Conservation (phyloP, 441 rosid species). For the Capsella rubella region DNA sequence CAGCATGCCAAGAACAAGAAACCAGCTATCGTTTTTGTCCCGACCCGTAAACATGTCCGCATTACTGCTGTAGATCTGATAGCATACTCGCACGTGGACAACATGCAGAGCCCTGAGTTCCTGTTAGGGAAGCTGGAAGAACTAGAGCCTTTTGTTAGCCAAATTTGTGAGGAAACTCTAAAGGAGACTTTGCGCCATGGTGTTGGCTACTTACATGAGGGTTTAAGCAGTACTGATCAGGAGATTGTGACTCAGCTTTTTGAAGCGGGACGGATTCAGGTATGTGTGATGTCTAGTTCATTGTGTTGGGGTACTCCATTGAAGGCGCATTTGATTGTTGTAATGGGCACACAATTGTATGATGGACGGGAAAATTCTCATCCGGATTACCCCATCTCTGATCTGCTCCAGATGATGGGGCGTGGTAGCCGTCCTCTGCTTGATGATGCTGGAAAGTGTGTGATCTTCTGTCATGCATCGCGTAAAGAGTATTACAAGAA, state of each 20-base stretch:
- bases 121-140: conserved; percentile 61
- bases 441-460: conserved; percentile 89
- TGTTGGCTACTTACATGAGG: conserved; percentile 94
- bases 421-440: conserved; percentile 90
- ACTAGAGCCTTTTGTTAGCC: conserved; percentile 63
- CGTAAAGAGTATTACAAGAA: conserved; percentile 93
- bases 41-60: conserved; percentile 84
- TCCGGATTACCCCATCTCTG: conserved; percentile 82
- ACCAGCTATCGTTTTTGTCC: conserved; percentile 91
- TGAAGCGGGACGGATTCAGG: conserved; percentile 92
- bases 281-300: conserved; percentile 92
- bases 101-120: conserved; percentile 65
- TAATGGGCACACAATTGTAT: conserved; percentile 94
- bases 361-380: conserved; percentile 90
- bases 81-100: conserved; percentile 74
- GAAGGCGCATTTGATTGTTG: conserved; percentile 83
- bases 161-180: conserved; percentile 71
- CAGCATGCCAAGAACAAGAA: conserved; percentile 83
- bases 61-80: conserved; percentile 89
- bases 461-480: conserved; percentile 87
- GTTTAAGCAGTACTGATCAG: conserved; percentile 78
- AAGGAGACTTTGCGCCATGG: conserved; percentile 75
- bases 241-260: conserved; percentile 83
- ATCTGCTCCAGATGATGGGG: conserved; percentile 98
- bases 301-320: conserved; percentile 91